These are phyloP conservation scores for Microcyclospora tardicrescens DNA, from an alignment of 2,329 filamentous ascomycete genomes.

Conservation along the genomic window DNA sequence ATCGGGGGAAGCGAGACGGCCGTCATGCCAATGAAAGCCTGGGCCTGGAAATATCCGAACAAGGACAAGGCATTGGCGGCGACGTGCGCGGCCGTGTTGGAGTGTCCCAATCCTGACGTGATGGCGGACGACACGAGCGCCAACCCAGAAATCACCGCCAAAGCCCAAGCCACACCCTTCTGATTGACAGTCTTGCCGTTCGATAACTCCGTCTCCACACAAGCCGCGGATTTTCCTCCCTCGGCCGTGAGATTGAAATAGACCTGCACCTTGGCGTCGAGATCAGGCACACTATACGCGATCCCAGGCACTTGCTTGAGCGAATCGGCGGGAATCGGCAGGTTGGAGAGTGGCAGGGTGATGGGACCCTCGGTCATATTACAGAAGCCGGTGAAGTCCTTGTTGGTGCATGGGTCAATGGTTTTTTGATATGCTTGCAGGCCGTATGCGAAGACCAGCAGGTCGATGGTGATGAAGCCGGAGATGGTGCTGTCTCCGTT, in stretches of 20 bases:
- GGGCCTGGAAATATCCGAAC: conserved; percentile 87
- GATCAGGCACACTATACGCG: conserved; percentile 78
- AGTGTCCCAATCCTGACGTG: conserved; percentile 79
- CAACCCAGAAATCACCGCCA: conserved; percentile 74
- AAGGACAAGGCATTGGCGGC: conserved; percentile 89
- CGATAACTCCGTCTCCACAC: conserved; percentile 74
- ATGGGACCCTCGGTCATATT: conserved; percentile 82
- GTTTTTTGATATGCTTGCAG: conserved; percentile 54
- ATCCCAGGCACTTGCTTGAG: conserved; percentile 61
- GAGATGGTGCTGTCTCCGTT: conserved; percentile 72
- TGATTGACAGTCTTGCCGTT: conserved; percentile 90
- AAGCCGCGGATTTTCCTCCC: conserved; percentile 57
- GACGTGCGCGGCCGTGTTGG: conserved; percentile 87
- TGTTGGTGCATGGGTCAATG: conserved; percentile 62
- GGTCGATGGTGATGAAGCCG: conserved; percentile 66
- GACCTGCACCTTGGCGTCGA: conserved; percentile 74
- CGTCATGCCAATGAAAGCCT: conserved; percentile 80
- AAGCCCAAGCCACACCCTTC: conserved; percentile 75
- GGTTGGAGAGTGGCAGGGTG: conserved; percentile 44
- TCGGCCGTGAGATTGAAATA: conserved; percentile 57
- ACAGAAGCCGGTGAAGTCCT: conserved; percentile 61
- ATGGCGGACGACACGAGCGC: conserved; percentile 76
- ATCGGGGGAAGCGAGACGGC: conserved; percentile 73
- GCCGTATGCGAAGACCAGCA: conserved; percentile 71
- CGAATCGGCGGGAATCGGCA: conserved; percentile 45